These are phyloP conservation scores for Coccinonectria pachysandricola DNA, from an alignment of 2,329 filamentous ascomycete genomes.

Conservation along the genomic window DNA sequence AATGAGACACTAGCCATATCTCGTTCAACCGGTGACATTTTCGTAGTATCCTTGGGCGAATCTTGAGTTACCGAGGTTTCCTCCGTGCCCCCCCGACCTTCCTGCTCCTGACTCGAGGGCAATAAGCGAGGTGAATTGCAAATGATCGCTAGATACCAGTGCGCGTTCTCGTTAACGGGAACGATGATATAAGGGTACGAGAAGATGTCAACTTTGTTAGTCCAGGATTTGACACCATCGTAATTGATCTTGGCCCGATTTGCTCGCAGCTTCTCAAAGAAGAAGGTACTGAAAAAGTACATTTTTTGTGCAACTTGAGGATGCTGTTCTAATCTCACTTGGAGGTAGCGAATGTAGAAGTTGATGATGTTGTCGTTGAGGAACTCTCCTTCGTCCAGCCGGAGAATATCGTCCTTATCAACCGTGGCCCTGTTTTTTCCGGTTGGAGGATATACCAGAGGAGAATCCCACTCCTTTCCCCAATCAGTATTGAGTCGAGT, in stretches of 20 bases:
- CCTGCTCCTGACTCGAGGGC: constrained; percentile 2
- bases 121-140: constrained; percentile 69
- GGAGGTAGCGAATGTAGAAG: constrained; percentile 73
- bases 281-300: constrained; percentile 89
- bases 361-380: constrained; percentile 88
- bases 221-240: constrained; percentile 78
- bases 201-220: constrained; percentile 73
- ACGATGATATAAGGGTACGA: constrained; percentile 81
- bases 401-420: constrained; percentile 59
- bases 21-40: constrained; percentile 9
- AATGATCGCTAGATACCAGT: constrained; percentile 95
- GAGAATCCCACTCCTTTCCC: constrained; percentile 42
- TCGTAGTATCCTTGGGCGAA: constrained; percentile 1
- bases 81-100: constrained; percentile 3
- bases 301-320: constrained; percentile 52
- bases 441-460: constrained; percentile 50
- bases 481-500: constrained; percentile 40
- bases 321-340: constrained; percentile 46
- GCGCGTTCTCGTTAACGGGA: constrained; percentile 75
- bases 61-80: no score
- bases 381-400: constrained; percentile 75
- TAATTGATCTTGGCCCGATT: constrained; percentile 63
- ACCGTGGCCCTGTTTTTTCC: constrained; percentile 55
- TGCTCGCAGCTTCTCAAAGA: constrained; percentile 68
- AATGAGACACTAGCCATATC: constrained; percentile 16